Base-by-base conservation (phyloP, 2,329 filamentous ascomycete genomes). In the Xylaria sp. region DNA sequence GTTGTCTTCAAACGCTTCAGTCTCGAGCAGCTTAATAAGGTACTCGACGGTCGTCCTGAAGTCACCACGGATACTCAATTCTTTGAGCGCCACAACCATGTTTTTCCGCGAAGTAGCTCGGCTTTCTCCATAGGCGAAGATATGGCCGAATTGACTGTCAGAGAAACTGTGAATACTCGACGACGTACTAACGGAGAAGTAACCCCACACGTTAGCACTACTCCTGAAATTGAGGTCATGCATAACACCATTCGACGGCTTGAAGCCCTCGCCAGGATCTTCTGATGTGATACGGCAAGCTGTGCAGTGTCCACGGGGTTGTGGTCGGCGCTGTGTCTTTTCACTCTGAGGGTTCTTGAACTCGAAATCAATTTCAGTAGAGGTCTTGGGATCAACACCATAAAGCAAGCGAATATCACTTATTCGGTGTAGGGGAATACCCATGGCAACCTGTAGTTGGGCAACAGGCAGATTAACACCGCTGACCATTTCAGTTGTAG, bases 121-220 rank as follows among this genome's bases (percentile, higher is more conserved):
- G 85, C 97, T 99, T 86, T 99, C 96, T 69, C 96, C 96, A 76
- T 98, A 99, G 61, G 96, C 97, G 81, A 99, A 99, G 75, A 99
- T 99, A 83, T 99, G 96, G 83, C 96, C 96, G 76, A 99, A 99
- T 79, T 99, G 96, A 78, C 93, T 97, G 85, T 99, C 96, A 7
- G 96, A 98, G 87, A 97, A 99, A 82, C 93, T 98, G 89, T 99
- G 96, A 73, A 99, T 99, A 82, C 94, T 94, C 84, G 94, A 95
- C 64, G 94, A 91, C 9, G 94, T 96, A 84, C 94, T 93, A 81
- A 99, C 96, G 61, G 96, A 99, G 89, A 99, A 99, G 84, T 99
- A 99, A 87, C 96, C 96, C 96, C 96, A 99, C 65, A 98, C 96
- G 75, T 99, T 99, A 71, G 96, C 98, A 81, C 94, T 97, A 85